These are phyloP conservation scores for Fusarium euwallaceae DNA, from an alignment of 2,329 filamentous ascomycete species.

Conservation along the genomic window DNA sequence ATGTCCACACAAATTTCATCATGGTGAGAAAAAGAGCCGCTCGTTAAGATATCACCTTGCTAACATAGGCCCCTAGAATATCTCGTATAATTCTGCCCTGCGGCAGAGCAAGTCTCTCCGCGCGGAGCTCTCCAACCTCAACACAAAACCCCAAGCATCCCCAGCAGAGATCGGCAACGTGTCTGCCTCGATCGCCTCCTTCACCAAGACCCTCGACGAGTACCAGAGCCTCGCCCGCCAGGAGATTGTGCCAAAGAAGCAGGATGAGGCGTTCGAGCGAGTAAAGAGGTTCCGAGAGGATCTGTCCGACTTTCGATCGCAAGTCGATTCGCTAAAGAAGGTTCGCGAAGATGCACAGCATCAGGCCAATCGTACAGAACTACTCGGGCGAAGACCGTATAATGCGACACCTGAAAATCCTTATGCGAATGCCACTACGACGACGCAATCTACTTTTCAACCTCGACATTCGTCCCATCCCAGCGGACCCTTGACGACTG, in stretches of 20 bases:
- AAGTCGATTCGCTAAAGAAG: conserved; percentile 82
- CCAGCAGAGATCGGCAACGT: conserved; percentile 72
- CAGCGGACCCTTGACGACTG: conserved; percentile 51
- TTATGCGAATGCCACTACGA: conserved; percentile 73
- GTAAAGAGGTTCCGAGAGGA: conserved; percentile 88
- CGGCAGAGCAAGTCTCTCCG: conserved; percentile 87
- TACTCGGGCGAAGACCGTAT: conserved; percentile 88
- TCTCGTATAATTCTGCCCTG: conserved; percentile 86
- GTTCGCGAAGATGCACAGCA: conserved; percentile 81
- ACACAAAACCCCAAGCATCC: conserved; percentile 74
- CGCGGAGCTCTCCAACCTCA: conserved; percentile 79
- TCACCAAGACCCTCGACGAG: conserved; percentile 92
- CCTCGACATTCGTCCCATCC: conserved; percentile 58
- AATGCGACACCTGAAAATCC: conserved; percentile 90
- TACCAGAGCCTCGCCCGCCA: conserved; percentile 88
- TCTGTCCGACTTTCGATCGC: conserved; percentile 81
- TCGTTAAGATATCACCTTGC: background rate
- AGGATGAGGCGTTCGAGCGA: conserved; percentile 89
- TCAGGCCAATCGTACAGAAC: conserved; percentile 77
- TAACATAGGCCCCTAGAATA: conserved; percentile 67
- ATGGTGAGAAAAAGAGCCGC: conserved; percentile 30
- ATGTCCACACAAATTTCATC: conserved; percentile 43
- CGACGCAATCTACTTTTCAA: conserved; percentile 54
- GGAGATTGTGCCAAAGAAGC: conserved; percentile 91
- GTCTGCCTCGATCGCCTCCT: conserved; percentile 81